phyloP scores from a whole-genome alignment of 2,329 filamentous ascomycete species.

The Aphanoascus verrucosus region DNA sequence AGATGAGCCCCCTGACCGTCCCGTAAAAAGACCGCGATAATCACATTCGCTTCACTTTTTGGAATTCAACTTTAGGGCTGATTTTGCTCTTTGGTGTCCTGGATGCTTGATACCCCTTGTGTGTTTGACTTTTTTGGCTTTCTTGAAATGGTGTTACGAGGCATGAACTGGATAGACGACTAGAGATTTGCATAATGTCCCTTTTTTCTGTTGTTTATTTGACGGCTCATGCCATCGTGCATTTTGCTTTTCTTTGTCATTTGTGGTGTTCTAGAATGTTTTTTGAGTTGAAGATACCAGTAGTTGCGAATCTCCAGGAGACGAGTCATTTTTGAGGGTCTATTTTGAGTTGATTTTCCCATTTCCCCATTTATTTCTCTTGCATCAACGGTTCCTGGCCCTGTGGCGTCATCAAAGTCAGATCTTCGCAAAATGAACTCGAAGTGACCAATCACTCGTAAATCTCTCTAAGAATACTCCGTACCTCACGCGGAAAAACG shows the following conservation, averaged over 20 bases:
- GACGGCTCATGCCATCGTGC: background rate
- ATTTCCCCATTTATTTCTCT: background rate
- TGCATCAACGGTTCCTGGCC: background rate
- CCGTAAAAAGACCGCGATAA: constrained; percentile 6
- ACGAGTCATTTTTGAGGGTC: too few relatives aligned
- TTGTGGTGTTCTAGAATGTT: too few relatives aligned
- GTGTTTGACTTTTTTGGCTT: background rate
- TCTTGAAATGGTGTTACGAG: constrained; percentile 5
- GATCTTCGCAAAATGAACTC: too few relatives aligned
- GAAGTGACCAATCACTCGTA: too few relatives aligned
- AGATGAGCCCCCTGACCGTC: constrained; percentile 7
- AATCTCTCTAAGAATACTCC: too few relatives aligned
- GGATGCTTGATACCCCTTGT: constrained; percentile 9
- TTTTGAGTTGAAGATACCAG: too few relatives aligned
- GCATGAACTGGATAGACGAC: background rate
- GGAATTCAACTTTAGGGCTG: background rate
- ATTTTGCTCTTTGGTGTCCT: constrained; percentile 1
- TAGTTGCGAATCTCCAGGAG: too few relatives aligned
- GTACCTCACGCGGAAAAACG: too few relatives aligned
- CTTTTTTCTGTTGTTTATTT: background rate
- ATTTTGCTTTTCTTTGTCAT: too few relatives aligned
- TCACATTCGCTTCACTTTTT: background rate
- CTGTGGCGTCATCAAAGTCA: too few relatives aligned
- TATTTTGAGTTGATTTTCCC: too few relatives aligned
- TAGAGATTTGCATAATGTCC: background rate